These are phyloP conservation scores for Fabrea salina DNA, from an alignment of 169 alveolate genomes.

Conservation along the genomic window DNA sequence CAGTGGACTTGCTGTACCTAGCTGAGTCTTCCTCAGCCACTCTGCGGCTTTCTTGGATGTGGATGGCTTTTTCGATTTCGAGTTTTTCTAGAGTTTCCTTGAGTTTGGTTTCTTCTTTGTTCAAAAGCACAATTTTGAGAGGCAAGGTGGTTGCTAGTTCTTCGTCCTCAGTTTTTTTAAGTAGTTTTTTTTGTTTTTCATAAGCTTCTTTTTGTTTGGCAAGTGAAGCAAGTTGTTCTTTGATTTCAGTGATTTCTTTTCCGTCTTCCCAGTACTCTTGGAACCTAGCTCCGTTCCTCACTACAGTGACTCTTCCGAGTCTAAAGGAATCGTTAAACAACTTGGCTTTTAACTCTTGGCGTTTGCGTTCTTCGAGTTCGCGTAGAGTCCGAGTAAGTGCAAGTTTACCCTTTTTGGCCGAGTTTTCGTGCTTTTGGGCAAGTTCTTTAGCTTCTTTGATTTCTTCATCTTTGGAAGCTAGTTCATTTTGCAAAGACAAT, in stretches of 20 bases:
- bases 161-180: slow-evolving; percentile 1
- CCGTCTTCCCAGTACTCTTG: slow-evolving; percentile 33
- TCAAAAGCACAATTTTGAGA: not conserved
- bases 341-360: slow-evolving; percentile 27
- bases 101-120: slow-evolving; percentile 3
- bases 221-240: not conserved
- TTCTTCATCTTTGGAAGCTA: not conserved
- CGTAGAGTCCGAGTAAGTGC: slow-evolving; percentile 3
- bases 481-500: not conserved
- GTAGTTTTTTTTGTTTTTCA: slow-evolving; percentile 21
- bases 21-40: slow-evolving; percentile 29
- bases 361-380: slow-evolving; percentile 14
- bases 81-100: slow-evolving; percentile 19
- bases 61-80: slow-evolving; percentile 13
- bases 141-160: not conserved
- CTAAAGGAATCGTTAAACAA: slow-evolving; percentile 30
- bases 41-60: slow-evolving; percentile 27
- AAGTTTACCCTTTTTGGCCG: not conserved
- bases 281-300: slow-evolving; percentile 12
- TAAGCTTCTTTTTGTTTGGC: not conserved
- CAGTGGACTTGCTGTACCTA: not conserved
- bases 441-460: too few relatives aligned
- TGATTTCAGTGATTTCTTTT: slow-evolving; percentile 3
- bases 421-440: not conserved
- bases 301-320: slow-evolving; percentile 28